Conservation (phyloP, 768 basidiomycete species). For the Cystobasidiopsis lactophilus region DNA sequence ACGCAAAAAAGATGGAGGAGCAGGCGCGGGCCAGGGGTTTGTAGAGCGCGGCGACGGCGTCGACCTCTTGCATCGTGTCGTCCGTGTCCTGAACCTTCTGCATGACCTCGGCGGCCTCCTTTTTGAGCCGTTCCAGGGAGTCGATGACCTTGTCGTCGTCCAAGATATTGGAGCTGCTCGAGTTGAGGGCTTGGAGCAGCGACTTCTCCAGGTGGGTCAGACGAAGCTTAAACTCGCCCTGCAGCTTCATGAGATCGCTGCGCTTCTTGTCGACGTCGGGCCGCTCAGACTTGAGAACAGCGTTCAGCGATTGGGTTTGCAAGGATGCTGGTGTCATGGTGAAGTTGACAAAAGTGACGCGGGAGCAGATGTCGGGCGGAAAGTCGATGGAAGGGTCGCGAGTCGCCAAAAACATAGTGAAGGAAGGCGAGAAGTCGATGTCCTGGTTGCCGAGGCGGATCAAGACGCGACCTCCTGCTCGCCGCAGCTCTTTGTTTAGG, state of each 20-base stretch:
- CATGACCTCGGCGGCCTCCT: constrained; percentile 87
- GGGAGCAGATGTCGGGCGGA: constrained; percentile 93
- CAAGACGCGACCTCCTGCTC: constrained; percentile 89
- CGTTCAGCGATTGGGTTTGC: constrained; percentile 91
- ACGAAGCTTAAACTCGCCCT: constrained; percentile 88
- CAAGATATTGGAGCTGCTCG: constrained; percentile 86
- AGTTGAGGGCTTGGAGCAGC: constrained; percentile 81
- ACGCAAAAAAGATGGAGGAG: constrained; percentile 86
- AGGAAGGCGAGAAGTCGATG: constrained; percentile 98
- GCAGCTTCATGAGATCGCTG: constrained; percentile 90
- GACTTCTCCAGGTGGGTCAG: constrained; percentile 80
- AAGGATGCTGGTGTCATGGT: constrained; percentile 90
- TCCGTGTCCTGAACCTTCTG: constrained; percentile 93
- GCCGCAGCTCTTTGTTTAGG: constrained; percentile 81
- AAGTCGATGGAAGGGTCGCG: constrained; percentile 93
- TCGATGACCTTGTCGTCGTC: constrained; percentile 98
- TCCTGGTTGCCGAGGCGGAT: constrained; percentile 94
- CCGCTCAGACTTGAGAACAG: constrained; percentile 87
- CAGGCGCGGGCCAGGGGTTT: constrained; percentile 84
- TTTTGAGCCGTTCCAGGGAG: constrained; percentile 82
- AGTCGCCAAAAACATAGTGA: constrained; percentile 97
- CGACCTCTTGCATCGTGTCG: constrained; percentile 82
- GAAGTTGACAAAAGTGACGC: constrained; percentile 27
- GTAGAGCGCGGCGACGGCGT: constrained; percentile 85
- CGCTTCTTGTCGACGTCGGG: constrained; percentile 90